A percentile compares a stretch with the other conserved stretches of the same genome.
phyloP scores from a whole-genome alignment of 129 eudicot genomes.

The Lactuca saligna region DNA sequence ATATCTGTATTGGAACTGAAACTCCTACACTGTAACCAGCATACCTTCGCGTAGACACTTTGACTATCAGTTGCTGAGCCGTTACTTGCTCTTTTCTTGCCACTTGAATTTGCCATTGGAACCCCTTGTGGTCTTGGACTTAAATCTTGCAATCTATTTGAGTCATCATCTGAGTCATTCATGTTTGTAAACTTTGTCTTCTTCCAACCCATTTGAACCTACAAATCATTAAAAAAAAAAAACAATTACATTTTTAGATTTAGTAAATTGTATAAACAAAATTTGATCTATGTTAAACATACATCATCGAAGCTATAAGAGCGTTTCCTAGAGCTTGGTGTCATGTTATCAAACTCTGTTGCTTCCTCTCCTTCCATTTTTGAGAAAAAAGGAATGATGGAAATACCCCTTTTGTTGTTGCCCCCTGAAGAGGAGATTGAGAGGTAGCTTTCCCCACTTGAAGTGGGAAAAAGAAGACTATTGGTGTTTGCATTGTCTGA shows the following conservation, averaged over 20 bases:
- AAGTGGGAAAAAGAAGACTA: conserved; percentile 25
- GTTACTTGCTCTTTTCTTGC: conserved; percentile 51
- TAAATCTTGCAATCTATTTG: conserved; percentile 33
- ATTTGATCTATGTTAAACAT: conserved; percentile 8
- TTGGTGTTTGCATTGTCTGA: conserved; percentile 14
- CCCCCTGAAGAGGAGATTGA: conserved; percentile 19
- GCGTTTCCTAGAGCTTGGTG: conserved; percentile 45
- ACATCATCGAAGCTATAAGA: conserved; percentile 41
- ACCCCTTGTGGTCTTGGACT: conserved; percentile 13
- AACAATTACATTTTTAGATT: neutral
- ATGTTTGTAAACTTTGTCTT: conserved; percentile 32
- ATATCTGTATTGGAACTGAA: no score
- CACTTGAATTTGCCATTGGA: conserved; percentile 26
- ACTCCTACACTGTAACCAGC: neutral
- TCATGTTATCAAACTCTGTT: neutral
- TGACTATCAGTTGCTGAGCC: conserved; percentile 69
- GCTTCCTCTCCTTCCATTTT: neutral
- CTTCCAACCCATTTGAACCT: conserved; percentile 51
- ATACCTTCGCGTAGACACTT: conserved; percentile 80
- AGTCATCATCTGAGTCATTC: conserved; percentile 45
- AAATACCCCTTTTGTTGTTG: neutral
- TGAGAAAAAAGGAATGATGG: conserved; percentile 9
- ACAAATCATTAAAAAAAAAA: conserved; percentile 1
- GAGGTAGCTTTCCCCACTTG: conserved; percentile 30
- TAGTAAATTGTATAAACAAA: neutral